These are phyloP conservation scores for Pichia sp. DNA, from an alignment of 1,139 yeast species.

Conservation along the genomic window DNA sequence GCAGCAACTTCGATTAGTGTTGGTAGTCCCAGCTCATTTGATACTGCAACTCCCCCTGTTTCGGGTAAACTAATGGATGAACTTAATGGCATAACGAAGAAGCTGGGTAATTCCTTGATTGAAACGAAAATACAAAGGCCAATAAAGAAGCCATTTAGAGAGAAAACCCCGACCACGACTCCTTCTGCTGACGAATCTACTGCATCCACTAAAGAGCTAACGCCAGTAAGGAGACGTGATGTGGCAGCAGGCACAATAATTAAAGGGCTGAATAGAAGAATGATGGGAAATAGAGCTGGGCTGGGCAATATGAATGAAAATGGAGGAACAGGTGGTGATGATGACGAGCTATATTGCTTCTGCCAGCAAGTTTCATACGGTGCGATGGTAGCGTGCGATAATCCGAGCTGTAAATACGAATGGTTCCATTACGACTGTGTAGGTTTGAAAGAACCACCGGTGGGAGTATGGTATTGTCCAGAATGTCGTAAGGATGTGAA, in stretches of 20 bases:
- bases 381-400: slow-evolving; percentile 90
- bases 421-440: slow-evolving; percentile 86
- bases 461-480: slow-evolving; percentile 63
- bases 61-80: background rate
- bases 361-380: slow-evolving; percentile 86
- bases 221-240: slow-evolving; percentile 14
- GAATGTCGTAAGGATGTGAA: slow-evolving; percentile 40
- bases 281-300: slow-evolving; percentile 61
- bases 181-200: background rate
- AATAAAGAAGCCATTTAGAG: slow-evolving; percentile 9
- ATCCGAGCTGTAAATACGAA: slow-evolving; percentile 71
- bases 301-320: slow-evolving; percentile 13
- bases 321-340: slow-evolving; percentile 29
- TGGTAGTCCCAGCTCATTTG: background rate
- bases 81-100: slow-evolving; percentile 5
- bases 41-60: background rate
- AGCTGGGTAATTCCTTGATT: slow-evolving; percentile 6
- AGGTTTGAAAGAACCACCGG: slow-evolving; percentile 63
- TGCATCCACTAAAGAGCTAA: slow-evolving; percentile 4
- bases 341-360: slow-evolving; percentile 69
- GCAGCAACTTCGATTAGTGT: background rate
- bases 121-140: slow-evolving; percentile 7
- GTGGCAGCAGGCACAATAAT: slow-evolving; percentile 16
- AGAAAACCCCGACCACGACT: slow-evolving; percentile 13
- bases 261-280: slow-evolving; percentile 16